A percentile compares a stretch with the other conserved stretches of the same genome.
These are phyloP conservation scores for Sanchytrium tribonematis DNA, from an alignment of 371 early-diverging fungal genomes.

Conservation along the genomic window DNA sequence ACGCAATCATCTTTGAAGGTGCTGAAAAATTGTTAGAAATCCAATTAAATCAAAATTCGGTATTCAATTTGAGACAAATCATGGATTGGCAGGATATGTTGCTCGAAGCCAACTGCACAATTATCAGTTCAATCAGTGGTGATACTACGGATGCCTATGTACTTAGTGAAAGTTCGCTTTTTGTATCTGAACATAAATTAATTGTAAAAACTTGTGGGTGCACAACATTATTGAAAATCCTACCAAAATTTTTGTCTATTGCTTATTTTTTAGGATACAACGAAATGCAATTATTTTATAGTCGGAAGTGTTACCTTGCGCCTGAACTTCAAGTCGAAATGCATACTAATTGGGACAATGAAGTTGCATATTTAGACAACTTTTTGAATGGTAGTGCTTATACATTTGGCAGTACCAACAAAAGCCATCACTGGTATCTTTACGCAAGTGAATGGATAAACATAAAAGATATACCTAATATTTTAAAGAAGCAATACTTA, in stretches of 20 bases:
- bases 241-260: slow-evolving; percentile 51
- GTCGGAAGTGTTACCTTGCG: slow-evolving; percentile 80
- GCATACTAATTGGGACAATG: slow-evolving; percentile 64
- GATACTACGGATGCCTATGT: slow-evolving; percentile 59
- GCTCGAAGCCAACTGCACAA: slow-evolving; percentile 61
- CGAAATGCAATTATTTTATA: slow-evolving; percentile 62
- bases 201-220: slow-evolving; percentile 91
- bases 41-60: slow-evolving; percentile 39
- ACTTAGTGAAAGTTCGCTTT: slow-evolving; percentile 66
- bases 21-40: slow-evolving; percentile 87
- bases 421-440: slow-evolving; percentile 81
- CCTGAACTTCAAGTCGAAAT: slow-evolving; percentile 63
- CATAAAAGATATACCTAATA: slow-evolving; percentile 11
- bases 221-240: slow-evolving; percentile 55
- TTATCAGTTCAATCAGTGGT: slow-evolving; percentile 47
- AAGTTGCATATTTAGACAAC: slow-evolving; percentile 39
- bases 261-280: slow-evolving; percentile 42
- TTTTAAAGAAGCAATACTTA: background rate
- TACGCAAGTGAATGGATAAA: slow-evolving; percentile 21
- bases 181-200: slow-evolving; percentile 71
- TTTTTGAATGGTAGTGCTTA: slow-evolving; percentile 37
- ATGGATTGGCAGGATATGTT: slow-evolving; percentile 70
- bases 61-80: slow-evolving; percentile 3
- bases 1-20: no score
- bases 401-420: slow-evolving; percentile 62